Evolutionary conservation across 345 rosid species (phyloP).

Genomic region (Eutrema yunnanense): DNA sequence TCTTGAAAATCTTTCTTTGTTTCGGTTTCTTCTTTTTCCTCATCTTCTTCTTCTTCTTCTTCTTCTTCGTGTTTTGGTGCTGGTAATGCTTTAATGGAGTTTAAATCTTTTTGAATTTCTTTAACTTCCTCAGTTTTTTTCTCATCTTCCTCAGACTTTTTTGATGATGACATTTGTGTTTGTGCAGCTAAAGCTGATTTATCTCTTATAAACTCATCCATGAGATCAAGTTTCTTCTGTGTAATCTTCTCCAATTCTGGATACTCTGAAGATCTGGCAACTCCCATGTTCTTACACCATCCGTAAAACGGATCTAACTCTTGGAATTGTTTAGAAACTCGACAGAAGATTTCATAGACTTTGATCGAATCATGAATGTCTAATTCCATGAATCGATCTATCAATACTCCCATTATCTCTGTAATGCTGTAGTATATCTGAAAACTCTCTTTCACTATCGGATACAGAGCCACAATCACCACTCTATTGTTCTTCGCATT

Average conservation of each 20-base stretch:
- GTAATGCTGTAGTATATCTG: constrained; percentile 54
- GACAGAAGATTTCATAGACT: constrained; percentile 54
- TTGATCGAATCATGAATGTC: constrained; percentile 56
- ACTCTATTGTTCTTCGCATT: constrained; percentile 56
- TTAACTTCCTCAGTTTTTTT: constrained; percentile 9
- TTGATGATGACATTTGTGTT: constrained; percentile 5
- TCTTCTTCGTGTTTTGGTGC: constrained; percentile 31
- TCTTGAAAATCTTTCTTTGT: background rate
- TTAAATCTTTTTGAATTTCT: constrained; percentile 36
- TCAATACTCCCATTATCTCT: constrained; percentile 48
- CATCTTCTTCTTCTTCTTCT: constrained; percentile 7
- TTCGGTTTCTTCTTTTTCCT: constrained; percentile 4
- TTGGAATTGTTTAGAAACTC: constrained; percentile 53
- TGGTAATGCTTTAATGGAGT: constrained; percentile 50
- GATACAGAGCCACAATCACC: constrained; percentile 66
- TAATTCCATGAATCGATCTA: constrained; percentile 70
- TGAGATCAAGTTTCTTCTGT: constrained; percentile 66
- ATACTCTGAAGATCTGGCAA: constrained; percentile 68
- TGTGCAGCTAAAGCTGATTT: constrained; percentile 47
- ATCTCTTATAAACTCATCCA: constrained; percentile 75
- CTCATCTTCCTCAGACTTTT: constrained; percentile 4
- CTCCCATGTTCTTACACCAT: constrained; percentile 66
- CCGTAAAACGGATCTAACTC: constrained; percentile 55
- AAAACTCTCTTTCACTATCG: constrained; percentile 72
- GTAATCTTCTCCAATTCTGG: constrained; percentile 73